Evolutionary conservation across 2,329 filamentous ascomycete genomes (phyloP), one percentile per base, ranked within the genome.

Genomic region (Aspergillus aculeatus): DNA sequence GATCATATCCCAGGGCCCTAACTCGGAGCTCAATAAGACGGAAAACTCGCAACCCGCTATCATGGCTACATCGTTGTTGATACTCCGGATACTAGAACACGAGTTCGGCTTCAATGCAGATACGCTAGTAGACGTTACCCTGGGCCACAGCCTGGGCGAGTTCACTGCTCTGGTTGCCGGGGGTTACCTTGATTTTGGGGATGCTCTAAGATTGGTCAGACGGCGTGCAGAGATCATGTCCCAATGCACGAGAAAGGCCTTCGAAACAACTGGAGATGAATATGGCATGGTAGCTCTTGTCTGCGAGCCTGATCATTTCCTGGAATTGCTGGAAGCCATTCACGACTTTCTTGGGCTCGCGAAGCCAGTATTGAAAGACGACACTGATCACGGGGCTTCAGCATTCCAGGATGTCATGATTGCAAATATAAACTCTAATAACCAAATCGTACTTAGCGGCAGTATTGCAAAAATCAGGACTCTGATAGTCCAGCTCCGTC

Each of bases 281-380:
- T 95, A 96, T 70, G 94, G 94, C 71, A 98, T 98, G 94, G 88
- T 97, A 2, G 94, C 94, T 4, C 80, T 97, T 11, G 89, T 98
- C 7, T 96, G 92, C 60, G 92, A 97, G 72, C 89, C 91, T 3
- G 84, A 88, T 64, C 90, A 92, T 72, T 83, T 97, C 60, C 77
- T 81, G 12, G 75, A 81, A 5, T 81, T 97, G 56, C 85, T 96
- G 59, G 82, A 83, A 58, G 87, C 89, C 2, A 91, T 96, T 61
- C 83, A 89, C 71, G 89, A 90, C 64, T 96, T 96, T 67, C 84
- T 96, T 16, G 89, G 87, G 16, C 85, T 90, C 66, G 83, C 83
- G 52, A 82, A 83, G 62, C 81, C 84, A n/a, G 87, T 86, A 29
- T 81, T 84, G 60, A 89, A 89, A 70, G 83, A 84, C 56, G 89